A percentile compares a stretch with the other conserved stretches of the same genome.
Evolutionary conservation across 306 rosid genomes (phyloP).

Genomic region (Castanospermum australe): DNA sequence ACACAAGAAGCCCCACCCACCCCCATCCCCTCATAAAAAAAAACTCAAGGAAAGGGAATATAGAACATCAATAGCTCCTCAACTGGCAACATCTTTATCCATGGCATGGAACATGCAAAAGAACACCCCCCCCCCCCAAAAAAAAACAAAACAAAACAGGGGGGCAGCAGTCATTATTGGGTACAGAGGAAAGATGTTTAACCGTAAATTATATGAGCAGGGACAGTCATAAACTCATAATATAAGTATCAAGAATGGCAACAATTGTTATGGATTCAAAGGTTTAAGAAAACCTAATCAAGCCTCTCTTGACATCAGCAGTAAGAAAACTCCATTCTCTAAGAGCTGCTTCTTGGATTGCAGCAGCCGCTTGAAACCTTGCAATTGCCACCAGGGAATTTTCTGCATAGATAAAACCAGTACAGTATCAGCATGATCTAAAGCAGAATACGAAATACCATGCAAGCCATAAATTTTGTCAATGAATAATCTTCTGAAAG

Average conservation of each 20-base stretch:
- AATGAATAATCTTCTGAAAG: not conserved
- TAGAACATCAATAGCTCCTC: not conserved
- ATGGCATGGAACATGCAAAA: not conserved
- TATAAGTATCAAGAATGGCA: not conserved
- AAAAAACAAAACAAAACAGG: not conserved
- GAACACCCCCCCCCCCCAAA: not conserved
- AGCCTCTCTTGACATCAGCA: constrained; percentile 66
- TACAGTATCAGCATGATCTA: constrained; percentile 32
- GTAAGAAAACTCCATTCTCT: constrained; percentile 89
- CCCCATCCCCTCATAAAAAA: not conserved
- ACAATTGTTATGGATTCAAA: not conserved
- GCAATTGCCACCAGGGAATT: constrained; percentile 80
- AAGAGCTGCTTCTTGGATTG: constrained; percentile 88
- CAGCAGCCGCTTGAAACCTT: constrained; percentile 93
- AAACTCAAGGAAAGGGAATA: too few relatives aligned
- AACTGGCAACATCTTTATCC: not conserved
- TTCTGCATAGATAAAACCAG: constrained; percentile 50
- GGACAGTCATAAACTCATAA: not conserved
- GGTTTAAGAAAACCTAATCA: constrained; percentile 63
- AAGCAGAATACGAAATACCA: constrained; percentile 20
- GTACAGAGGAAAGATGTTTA: not conserved
- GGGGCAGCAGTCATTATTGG: not conserved
- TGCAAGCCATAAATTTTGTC: not conserved
- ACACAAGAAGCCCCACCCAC: not conserved
- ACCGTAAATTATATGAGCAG: not conserved